A percentile compares a stretch with the other conserved stretches of the same genome.
Conservation (phyloP, 306 rosid species). For the Ormosia emarginata region DNA sequence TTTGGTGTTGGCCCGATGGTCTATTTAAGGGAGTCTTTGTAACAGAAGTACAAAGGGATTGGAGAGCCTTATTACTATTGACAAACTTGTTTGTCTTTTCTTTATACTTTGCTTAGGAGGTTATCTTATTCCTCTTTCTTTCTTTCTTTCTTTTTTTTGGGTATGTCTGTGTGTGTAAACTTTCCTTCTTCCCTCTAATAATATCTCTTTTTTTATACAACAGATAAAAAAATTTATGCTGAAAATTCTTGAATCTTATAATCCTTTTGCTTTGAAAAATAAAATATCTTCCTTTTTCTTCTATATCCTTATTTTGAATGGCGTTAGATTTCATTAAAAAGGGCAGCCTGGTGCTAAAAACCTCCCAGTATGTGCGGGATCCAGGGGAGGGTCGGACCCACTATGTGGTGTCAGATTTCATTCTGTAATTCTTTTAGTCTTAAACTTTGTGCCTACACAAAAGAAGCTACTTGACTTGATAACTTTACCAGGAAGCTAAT, state of each 20-base stretch:
- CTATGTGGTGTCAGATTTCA: neutral
- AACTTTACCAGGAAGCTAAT: constrained; percentile 53
- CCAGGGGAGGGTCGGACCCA: too few relatives aligned
- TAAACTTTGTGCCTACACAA: constrained; percentile 27
- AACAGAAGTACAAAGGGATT: neutral
- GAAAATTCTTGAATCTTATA: neutral
- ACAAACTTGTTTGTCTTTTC: neutral
- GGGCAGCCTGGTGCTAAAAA: too few relatives aligned
- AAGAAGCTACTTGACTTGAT: constrained; percentile 26
- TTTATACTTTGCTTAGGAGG: neutral
- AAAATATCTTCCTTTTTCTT: neutral
- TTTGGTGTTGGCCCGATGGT: neutral
- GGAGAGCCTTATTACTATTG: neutral
- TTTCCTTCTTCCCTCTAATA: neutral
- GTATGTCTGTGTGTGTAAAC: neutral
- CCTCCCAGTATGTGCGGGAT: too few relatives aligned
- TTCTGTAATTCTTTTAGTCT: constrained; percentile 4
- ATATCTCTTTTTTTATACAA: neutral
- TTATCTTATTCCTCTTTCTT: neutral
- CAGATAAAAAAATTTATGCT: neutral
- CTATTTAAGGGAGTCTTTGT: neutral
- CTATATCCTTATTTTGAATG: neutral
- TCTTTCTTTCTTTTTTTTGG: neutral
- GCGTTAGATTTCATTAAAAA: neutral
- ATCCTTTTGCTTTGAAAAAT: neutral